Evolutionary conservation across 2,329 filamentous ascomycete species (phyloP), one percentile per base, ranked within the genome.

Genomic region (Septoria linicola): DNA sequence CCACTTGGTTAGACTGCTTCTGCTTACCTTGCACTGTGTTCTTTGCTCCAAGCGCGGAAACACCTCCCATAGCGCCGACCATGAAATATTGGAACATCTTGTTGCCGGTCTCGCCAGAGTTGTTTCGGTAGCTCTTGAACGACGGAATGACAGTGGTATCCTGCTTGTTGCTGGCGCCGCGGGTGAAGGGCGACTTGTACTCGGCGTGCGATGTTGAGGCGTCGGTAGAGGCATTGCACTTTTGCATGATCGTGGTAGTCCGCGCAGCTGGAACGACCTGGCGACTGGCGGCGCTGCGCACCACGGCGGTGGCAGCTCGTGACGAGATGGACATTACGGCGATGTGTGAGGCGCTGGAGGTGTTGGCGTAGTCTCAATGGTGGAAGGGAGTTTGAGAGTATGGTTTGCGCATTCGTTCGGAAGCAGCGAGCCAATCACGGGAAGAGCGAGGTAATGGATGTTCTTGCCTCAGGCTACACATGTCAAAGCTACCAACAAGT

Each of bases 51-150:
- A 93, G 87, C 53, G 92, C 92, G 60, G 87, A 84, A 71, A 97
- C 80, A 68, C 93, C 87, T 70, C 93, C 93, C 81, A 99, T 87
- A 50, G 89, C 85, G 67, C 93, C 93, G 62, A 96, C 93, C 89
- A 97, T 96, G 77, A 99, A 97, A 82, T 99, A 99, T 68, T 85
- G 84, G 74, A 96, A 93, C 64, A 95, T 78, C 79, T 91, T 87
- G 77, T 95, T 96, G 68, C 79, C 79, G 63, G 77, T 80, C 72
- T 85, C 79, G 64, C 76, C 75, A 61, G 77, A 76, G 71, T 83
- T 84, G 74, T 82, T 85, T 75, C 84, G 79, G 79, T 99, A 99
- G 72, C 90, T 86, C 72, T 82, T 82, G 75, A 95, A 97, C 76
- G 88, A 84, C 63, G 93, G 93, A 69, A 97, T 87, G 73, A 87